A percentile compares a stretch with the other conserved stretches of the same genome.
phyloP scores from a whole-genome alignment of 495 filamentous ascomycete species.

The Aspergillus incahuasiensis region DNA sequence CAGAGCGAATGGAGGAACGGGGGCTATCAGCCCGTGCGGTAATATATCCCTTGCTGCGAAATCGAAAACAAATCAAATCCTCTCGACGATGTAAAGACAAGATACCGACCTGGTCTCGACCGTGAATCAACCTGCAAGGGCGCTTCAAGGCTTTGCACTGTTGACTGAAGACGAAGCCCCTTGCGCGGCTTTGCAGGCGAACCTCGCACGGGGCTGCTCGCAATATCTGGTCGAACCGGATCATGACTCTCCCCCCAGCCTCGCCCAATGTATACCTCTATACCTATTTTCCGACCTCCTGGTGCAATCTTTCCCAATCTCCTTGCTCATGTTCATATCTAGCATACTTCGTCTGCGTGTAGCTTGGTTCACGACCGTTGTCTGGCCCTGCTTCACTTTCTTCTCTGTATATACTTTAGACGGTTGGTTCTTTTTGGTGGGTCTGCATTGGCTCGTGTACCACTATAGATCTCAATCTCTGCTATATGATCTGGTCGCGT shows the following conservation, averaged over 20 bases:
- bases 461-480: constrained; percentile 2
- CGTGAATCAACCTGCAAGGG: constrained; percentile 11
- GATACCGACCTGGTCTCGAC: neutral
- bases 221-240: constrained; percentile 5
- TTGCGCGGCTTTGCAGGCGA: constrained; percentile 23
- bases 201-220: constrained; percentile 16
- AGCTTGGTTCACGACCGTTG: constrained; percentile 6
- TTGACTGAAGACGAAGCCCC: constrained; percentile 8
- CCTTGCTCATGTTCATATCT: constrained; percentile 12
- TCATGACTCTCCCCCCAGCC: constrained; percentile 4
- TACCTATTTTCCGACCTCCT: neutral
- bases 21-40: constrained; percentile 36
- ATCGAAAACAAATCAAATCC: constrained; percentile 1
- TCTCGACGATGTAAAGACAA: constrained; percentile 17
- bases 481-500: constrained; percentile 5
- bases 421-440: neutral
- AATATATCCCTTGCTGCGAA: constrained; percentile 5
- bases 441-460: constrained; percentile 2
- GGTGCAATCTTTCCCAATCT: constrained; percentile 4
- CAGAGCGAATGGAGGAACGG: constrained; percentile 35
- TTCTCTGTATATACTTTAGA: constrained; percentile 15
- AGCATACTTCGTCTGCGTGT: constrained; percentile 1
- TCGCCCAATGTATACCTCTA: neutral
- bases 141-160: neutral
- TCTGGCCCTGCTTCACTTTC: constrained; percentile 2